These are phyloP conservation scores for Oryza meyeriana DNA, from an alignment of 176 grass and related monocot species.

Conservation along the genomic window DNA sequence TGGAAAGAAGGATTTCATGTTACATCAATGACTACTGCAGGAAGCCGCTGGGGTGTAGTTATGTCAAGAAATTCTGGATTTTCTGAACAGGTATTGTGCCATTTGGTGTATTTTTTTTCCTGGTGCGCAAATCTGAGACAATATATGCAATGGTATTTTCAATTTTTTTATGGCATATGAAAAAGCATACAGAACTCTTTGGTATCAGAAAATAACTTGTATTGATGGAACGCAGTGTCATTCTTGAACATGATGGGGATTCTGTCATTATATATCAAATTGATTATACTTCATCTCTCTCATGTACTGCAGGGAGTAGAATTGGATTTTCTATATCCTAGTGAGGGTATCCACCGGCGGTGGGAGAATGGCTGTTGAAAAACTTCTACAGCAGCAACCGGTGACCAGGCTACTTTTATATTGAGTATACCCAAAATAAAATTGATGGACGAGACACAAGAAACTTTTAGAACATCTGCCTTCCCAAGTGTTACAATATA, in stretches of 20 bases:
- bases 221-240: neutral
- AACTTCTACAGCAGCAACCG: conserved; percentile 88
- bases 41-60: conserved; percentile 92
- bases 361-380: conserved; percentile 95
- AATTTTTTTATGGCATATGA: neutral
- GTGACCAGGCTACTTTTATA: conserved; percentile 95
- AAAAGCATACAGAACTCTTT: neutral
- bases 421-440: conserved; percentile 93
- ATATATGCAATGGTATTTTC: neutral
- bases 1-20: conserved; percentile 99
- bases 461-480: conserved; percentile 90
- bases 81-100: conserved; percentile 76
- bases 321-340: conserved; percentile 98
- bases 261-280: neutral
- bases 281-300: conserved; percentile 18
- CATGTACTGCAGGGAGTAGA: conserved; percentile 73
- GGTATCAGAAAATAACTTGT: neutral
- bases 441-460: conserved; percentile 86
- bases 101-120: neutral
- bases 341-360: conserved; percentile 90
- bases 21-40: conserved; percentile 98
- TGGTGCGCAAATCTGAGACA: conserved; percentile 1
- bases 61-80: conserved; percentile 97
- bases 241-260: neutral
- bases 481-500: too few relatives aligned